A percentile compares a stretch with the other conserved stretches of the same genome.
phyloP scores from a whole-genome alignment of 208 protist genomes.

The Acanthamoeba divionensis region DNA sequence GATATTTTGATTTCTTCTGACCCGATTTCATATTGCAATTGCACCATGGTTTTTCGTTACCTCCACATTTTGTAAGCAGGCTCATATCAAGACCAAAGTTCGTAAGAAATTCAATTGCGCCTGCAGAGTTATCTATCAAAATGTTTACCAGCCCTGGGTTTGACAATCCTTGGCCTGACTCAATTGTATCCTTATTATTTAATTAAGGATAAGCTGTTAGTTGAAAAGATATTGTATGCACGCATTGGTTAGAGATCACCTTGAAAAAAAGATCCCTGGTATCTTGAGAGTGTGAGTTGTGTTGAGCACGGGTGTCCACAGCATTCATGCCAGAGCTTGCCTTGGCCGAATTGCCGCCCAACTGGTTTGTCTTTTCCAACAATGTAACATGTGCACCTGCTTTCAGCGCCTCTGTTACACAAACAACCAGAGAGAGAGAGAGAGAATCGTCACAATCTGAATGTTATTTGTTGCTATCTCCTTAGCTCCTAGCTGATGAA shows the following conservation, averaged over 20 bases:
- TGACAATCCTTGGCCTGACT: not conserved
- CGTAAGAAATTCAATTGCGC: slow-evolving; percentile 83
- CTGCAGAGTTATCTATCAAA: slow-evolving; percentile 83
- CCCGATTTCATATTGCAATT: too few relatives aligned
- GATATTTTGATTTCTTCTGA: too few relatives aligned
- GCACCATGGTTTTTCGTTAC: slow-evolving; percentile 82
- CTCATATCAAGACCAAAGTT: slow-evolving; percentile 84
- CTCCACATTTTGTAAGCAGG: slow-evolving; percentile 88
- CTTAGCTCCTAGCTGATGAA: too few relatives aligned
- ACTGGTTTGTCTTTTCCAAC: slow-evolving; percentile 86
- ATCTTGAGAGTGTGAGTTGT: slow-evolving; percentile 80
- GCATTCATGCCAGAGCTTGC: slow-evolving; percentile 94
- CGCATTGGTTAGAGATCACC: slow-evolving; percentile 55
- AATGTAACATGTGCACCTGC: slow-evolving; percentile 85
- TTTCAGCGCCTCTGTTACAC: slow-evolving; percentile 49
- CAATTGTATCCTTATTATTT: slow-evolving; percentile 19
- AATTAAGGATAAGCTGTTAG: not conserved
- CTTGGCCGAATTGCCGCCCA: slow-evolving; percentile 95
- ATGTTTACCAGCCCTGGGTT: slow-evolving; percentile 82
- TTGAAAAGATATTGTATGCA: not conserved
- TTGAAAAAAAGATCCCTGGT: slow-evolving; percentile 64
- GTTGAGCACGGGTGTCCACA: slow-evolving; percentile 86
- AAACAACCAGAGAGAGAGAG: too few relatives aligned
- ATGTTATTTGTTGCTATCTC: too few relatives aligned
- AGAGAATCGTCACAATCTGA: too few relatives aligned